These are phyloP conservation scores for Diplodia corticola DNA, from an alignment of 2,329 filamentous ascomycete genomes.

Conservation along the genomic window DNA sequence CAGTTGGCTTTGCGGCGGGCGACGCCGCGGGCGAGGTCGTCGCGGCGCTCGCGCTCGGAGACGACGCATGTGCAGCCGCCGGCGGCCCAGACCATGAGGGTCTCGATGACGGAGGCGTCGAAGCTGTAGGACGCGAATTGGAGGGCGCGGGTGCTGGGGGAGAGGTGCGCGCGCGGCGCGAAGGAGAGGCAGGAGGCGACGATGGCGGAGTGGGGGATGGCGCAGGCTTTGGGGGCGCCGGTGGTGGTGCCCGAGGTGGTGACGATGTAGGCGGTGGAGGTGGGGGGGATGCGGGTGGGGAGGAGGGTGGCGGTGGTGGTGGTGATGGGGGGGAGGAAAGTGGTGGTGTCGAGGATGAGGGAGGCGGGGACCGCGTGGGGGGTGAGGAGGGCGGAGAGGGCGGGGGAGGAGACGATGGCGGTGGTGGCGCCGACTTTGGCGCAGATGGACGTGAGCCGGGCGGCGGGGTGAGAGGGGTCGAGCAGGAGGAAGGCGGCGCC, in stretches of 20 bases:
- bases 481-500: conserved; percentile 29
- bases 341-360: neutral
- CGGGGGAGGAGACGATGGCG: conserved; percentile 34
- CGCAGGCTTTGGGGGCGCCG: conserved; percentile 34
- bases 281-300: neutral
- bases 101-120: conserved; percentile 39
- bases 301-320: too few species aligned
- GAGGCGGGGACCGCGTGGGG: neutral
- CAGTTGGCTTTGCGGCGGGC: conserved; percentile 25
- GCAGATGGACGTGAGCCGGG: conserved; percentile 24
- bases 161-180: conserved; percentile 22
- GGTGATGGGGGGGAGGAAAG: too few species aligned
- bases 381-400: neutral
- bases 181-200: conserved; percentile 30
- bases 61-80: conserved; percentile 45
- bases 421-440: conserved; percentile 34
- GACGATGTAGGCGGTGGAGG: conserved; percentile 27
- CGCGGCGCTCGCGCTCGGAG: conserved; percentile 48
- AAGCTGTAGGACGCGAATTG: conserved; percentile 29
- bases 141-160: conserved; percentile 14
- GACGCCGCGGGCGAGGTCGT: conserved; percentile 40
- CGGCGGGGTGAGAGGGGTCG: conserved; percentile 26
- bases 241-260: conserved; percentile 42
- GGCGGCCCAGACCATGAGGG: conserved; percentile 34
- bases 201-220: conserved; percentile 33